Base-by-base conservation (phyloP, 177 flowering plant genomes). In the Tripterygium wilfordii region DNA sequence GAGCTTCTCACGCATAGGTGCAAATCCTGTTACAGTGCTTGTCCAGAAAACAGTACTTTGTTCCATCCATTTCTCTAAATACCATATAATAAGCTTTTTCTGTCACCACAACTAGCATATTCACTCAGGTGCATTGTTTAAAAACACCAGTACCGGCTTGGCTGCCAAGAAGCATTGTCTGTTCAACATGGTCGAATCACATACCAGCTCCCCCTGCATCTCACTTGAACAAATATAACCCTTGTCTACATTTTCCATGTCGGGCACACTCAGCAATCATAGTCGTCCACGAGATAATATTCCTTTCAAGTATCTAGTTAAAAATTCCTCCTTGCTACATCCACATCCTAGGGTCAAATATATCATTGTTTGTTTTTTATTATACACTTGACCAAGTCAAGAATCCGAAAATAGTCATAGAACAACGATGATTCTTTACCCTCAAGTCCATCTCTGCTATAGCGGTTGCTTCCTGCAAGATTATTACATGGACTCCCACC, bases 401-500 rank as follows among this genome's bases (percentile, higher is more conserved):
- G 64, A 36, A 92, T 86, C 0, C 97, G 79, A 39, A 67, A 70
- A 53, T 68, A 92, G 14, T 92, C 96, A 51, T 45, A 89, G 57
- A 92, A 92, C 0, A 92, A 76, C 0, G 86, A 49, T n/a, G 99
- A 92, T 16, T 92, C 70, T 46, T 76, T 67, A 28, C 99, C 99
- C 63, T 86, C 96, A 2, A 92, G 84, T n/a, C 99, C 99, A 64
- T 86, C 88, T 28, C 99, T 70, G 54, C 67, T 71, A 10, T 69
- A 69, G 37, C 99, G 57, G 58, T 92, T 92, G 59, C 92, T 72
- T 8, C 99, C 99, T 2, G 97, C 72, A 1, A 92, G 74, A 44
- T 92, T 92, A 46, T 92, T 89, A 53, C 99, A 94, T 0, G 99
- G 99, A 58, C 97, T 87, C 8, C 99, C 99, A 10, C 97, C 97